Conservation (phyloP, 257 asterid genomes). For the Rehmannia glutinosa region DNA sequence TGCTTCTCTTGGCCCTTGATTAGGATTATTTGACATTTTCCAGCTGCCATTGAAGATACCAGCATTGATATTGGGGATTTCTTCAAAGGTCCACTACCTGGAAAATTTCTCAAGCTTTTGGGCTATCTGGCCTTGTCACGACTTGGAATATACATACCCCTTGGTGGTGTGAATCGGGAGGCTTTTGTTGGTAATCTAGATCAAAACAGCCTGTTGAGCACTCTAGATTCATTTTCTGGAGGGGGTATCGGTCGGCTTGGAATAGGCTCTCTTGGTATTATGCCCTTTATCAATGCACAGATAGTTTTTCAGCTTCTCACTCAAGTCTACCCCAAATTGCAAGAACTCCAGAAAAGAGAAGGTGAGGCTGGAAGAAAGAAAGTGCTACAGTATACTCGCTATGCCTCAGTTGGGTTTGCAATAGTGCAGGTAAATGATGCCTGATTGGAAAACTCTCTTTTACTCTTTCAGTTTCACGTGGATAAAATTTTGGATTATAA, state of each 20-base stretch:
- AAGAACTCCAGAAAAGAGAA: constrained; percentile 92
- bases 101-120: constrained; percentile 90
- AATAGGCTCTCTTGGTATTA: constrained; percentile 92
- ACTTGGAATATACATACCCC: constrained; percentile 91
- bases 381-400: constrained; percentile 94
- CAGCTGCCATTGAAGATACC: constrained; percentile 99
- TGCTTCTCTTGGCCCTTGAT: constrained; percentile 46
- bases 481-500: neutral
- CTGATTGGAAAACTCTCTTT: too few relatives aligned
- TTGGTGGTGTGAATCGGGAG: constrained; percentile 92
- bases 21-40: constrained; percentile 50
- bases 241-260: constrained; percentile 99
- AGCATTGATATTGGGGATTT: constrained; percentile 94
- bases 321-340: constrained; percentile 90
- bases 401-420: constrained; percentile 98
- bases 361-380: constrained; percentile 99
- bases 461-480: neutral
- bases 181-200: constrained; percentile 92
- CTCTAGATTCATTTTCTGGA: constrained; percentile 95
- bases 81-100: constrained; percentile 97
- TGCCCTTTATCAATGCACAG: constrained; percentile 96
- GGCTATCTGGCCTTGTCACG: constrained; percentile 88
- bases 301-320: constrained; percentile 97
- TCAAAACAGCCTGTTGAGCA: constrained; percentile 84
- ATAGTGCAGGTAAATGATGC: constrained; percentile 69